A percentile compares a stretch with the other conserved stretches of the same genome.
Evolutionary conservation across 2,329 filamentous ascomycete species (phyloP).

Genomic region (Daldinia eschscholtzii): DNA sequence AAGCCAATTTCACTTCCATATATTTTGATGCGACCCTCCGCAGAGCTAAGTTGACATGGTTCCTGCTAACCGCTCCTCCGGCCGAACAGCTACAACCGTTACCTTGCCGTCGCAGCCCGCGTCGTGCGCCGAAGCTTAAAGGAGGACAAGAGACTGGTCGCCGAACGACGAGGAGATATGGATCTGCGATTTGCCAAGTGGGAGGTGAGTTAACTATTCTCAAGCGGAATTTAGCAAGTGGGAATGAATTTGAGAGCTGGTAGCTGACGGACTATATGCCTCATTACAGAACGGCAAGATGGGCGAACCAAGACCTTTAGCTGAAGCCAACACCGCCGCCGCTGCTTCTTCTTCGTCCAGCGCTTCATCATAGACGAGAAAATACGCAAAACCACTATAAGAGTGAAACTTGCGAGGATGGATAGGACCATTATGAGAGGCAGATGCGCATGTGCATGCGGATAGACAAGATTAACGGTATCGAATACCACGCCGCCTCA

Average conservation of each 20-base stretch:
- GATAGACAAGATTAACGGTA: slow-evolving; percentile 40
- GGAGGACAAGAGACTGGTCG: slow-evolving; percentile 88
- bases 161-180: slow-evolving; percentile 90
- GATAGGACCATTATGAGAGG: slow-evolving; percentile 15
- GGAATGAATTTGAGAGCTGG: slow-evolving; percentile 27
- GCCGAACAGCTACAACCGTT: slow-evolving; percentile 94
- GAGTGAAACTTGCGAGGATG: slow-evolving; percentile 15
- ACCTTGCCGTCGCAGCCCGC: slow-evolving; percentile 94
- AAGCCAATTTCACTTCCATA: slow-evolving; percentile 60
- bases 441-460: slow-evolving; percentile 37
- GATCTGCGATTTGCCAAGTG: slow-evolving; percentile 94
- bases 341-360: slow-evolving; percentile 55
- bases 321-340: slow-evolving; percentile 63
- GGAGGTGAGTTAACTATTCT: slow-evolving; percentile 76
- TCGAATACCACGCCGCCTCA: slow-evolving; percentile 34
- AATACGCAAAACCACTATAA: slow-evolving; percentile 29
- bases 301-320: slow-evolving; percentile 83
- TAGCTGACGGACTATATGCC: slow-evolving; percentile 54
- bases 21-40: slow-evolving; percentile 15
- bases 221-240: background rate
- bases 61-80: slow-evolving; percentile 53
- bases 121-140: slow-evolving; percentile 97
- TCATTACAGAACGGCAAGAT: slow-evolving; percentile 90
- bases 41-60: slow-evolving; percentile 29
- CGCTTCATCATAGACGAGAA: slow-evolving; percentile 53